A percentile compares a stretch with the other conserved stretches of the same genome.
Conservation (phyloP, 2,329 filamentous ascomycete genomes). For the Aspergillus glaucus region DNA sequence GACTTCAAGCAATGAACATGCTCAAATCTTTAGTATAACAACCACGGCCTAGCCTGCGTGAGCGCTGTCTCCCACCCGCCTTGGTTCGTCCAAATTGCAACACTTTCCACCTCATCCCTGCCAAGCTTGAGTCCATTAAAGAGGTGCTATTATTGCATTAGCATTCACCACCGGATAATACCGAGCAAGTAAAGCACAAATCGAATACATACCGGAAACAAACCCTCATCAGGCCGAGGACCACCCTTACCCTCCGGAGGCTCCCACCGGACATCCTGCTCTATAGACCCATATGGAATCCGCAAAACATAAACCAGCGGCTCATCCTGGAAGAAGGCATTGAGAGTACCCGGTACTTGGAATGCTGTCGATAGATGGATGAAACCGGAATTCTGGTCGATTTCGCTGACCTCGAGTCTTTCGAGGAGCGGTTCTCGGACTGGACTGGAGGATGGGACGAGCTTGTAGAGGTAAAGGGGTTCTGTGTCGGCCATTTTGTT, state of each 20-base stretch:
- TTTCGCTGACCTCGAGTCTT: slow-evolving; percentile 29
- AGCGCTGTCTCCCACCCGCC: slow-evolving; percentile 32
- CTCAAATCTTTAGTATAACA: slow-evolving; percentile 21
- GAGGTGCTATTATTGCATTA: slow-evolving; percentile 24
- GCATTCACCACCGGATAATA: background rate
- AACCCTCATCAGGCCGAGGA: slow-evolving; percentile 30
- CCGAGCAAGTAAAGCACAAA: background rate
- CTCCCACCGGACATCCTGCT: slow-evolving; percentile 30
- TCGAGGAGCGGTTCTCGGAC: slow-evolving; percentile 32
- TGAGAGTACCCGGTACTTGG: slow-evolving; percentile 34
- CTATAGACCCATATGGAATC: slow-evolving; percentile 26
- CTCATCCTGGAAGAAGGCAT: slow-evolving; percentile 32
- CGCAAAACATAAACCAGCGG: slow-evolving; percentile 33
- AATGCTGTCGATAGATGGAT: slow-evolving; percentile 34
- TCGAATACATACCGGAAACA: slow-evolving; percentile 32
- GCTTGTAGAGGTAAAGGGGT: slow-evolving; percentile 34
- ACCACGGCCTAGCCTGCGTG: slow-evolving; percentile 28
- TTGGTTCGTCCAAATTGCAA: slow-evolving; percentile 33
- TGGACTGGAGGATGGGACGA: slow-evolving; percentile 29
- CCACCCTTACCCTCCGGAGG: slow-evolving; percentile 31
- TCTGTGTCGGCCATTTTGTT: slow-evolving; percentile 16
- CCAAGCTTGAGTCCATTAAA: slow-evolving; percentile 35
- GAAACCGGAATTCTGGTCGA: slow-evolving; percentile 31
- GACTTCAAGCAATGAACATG: background rate
- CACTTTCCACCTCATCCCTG: slow-evolving; percentile 32